Base-by-base conservation (phyloP, 768 basidiomycete genomes). In the Kwoniella europaea region DNA sequence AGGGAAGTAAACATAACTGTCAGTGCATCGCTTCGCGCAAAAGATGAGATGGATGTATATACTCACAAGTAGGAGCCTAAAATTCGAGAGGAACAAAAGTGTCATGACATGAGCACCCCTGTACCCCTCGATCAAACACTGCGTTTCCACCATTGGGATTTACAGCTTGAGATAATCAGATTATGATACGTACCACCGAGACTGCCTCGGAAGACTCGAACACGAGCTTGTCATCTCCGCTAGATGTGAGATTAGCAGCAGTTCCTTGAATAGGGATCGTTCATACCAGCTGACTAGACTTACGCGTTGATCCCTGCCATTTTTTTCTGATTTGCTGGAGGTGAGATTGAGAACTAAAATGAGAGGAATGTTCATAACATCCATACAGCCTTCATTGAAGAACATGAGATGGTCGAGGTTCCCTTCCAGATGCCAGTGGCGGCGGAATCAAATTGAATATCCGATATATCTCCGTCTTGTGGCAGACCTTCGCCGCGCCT, bases 221-320 rank as follows among this genome's bases (percentile, higher is more conserved):
- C 81, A 79, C 81, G 90, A 94, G 60, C 91, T 94, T 94, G 88
- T 95, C 93, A 87, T 97, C 94, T 74, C 92, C 92, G 70, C 90
- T 77, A 84, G 16, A 18, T 4, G 12, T 41, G 29, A 3, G n/a
- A 10, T 61, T 4, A 42, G 58, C 67, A 53, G 53, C 44, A 24
- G n/a, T n/a, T n/a, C 6, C 50, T 61, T 24, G 22, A 20, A 20
- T 3, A 0, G 9, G 10, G 6, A 2, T 46, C 13, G 20, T 24
- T 4, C 18, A 9, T 18, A 59, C 52, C 18, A 72, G 61, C 61
- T n/a, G 27, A 1, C 2, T 0, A 29, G 22, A 68, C 67, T 64
- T 53, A 67, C 73, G 65, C 65, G 44, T 74, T 74, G 67, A 74
- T 74, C 52, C 73, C 73, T 22, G 75, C 75, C 75, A 76, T 76